These are phyloP conservation scores for Pichia gijzeniarum DNA, from an alignment of 805 yeast species.

Conservation along the genomic window DNA sequence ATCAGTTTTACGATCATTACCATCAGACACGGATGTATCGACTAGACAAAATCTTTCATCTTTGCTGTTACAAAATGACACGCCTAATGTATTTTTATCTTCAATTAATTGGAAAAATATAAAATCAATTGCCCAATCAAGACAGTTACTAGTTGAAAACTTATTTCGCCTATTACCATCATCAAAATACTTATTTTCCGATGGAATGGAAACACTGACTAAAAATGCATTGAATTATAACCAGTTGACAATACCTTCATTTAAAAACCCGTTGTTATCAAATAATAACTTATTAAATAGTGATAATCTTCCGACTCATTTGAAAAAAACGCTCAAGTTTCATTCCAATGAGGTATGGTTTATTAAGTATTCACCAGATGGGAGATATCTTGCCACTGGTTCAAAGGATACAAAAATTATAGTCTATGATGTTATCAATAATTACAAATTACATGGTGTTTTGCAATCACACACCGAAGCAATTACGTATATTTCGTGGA, in stretches of 20 bases:
- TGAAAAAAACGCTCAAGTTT: constrained; percentile 39
- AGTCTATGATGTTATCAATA: constrained; percentile 56
- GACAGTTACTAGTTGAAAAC: constrained; percentile 35
- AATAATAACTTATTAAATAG: neutral
- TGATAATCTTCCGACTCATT: constrained; percentile 35
- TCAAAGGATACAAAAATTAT: constrained; percentile 60
- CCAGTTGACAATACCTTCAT: constrained; percentile 22
- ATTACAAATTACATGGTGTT: constrained; percentile 33
- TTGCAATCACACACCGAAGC: constrained; percentile 44
- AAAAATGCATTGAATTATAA: constrained; percentile 48
- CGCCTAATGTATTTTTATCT: constrained; percentile 4
- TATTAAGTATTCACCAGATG: constrained; percentile 69
- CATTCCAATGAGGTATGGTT: constrained; percentile 83
- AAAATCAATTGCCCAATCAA: constrained; percentile 23
- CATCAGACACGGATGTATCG: constrained; percentile 6
- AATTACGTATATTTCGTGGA: constrained; percentile 67
- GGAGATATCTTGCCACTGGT: constrained; percentile 69
- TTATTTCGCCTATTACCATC: constrained; percentile 45
- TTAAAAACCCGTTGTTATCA: constrained; percentile 1
- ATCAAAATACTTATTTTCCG: constrained; percentile 38
- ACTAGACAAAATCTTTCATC: constrained; percentile 8
- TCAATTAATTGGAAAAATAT: constrained; percentile 10
- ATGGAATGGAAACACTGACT: constrained; percentile 44
- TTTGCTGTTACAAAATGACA: constrained; percentile 2
- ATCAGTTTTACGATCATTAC: constrained; percentile 4